A percentile compares a stretch with the other conserved stretches of the same genome.
Evolutionary conservation across 139 green algal species (phyloP).

Genomic region (Diplosphaera chodatii): DNA sequence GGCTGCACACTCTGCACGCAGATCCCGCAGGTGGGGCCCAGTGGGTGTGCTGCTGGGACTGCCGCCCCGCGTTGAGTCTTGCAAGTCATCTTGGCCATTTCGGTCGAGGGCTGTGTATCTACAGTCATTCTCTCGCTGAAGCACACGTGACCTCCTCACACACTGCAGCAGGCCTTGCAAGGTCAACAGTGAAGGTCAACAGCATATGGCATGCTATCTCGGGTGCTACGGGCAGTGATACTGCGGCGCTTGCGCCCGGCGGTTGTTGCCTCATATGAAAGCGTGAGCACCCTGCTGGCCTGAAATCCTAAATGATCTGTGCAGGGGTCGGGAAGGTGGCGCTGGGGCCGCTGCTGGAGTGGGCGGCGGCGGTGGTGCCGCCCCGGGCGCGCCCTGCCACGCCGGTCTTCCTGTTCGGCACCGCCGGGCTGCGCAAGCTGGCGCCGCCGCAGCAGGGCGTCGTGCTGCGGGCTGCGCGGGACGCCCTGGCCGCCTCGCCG

Average conservation of each 20-base stretch:
- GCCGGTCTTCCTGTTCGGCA: slow-evolving; percentile 72
- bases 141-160: no score
- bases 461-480: slow-evolving; percentile 35
- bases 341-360: slow-evolving; percentile 70
- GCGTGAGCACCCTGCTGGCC: neutral
- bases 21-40: slow-evolving; percentile 7
- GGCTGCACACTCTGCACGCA: slow-evolving; percentile 57
- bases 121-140: no score
- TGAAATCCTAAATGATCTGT: neutral
- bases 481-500: slow-evolving; percentile 23
- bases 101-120: no score
- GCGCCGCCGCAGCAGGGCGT: slow-evolving; percentile 7
- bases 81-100: no score
- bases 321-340: slow-evolving; percentile 26
- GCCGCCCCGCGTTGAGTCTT: no score
- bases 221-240: no score
- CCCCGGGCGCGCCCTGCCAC: slow-evolving; percentile 15
- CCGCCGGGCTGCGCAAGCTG: slow-evolving; percentile 66
- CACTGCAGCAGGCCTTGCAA: no score
- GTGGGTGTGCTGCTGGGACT: no score
- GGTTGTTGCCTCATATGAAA: no score
- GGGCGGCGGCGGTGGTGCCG: slow-evolving; percentile 71
- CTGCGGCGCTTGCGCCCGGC: neutral
- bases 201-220: no score
- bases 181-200: no score